Evolutionary conservation across 2,329 filamentous ascomycete genomes (phyloP).

Genomic region (Atkinsonella texensis): DNA sequence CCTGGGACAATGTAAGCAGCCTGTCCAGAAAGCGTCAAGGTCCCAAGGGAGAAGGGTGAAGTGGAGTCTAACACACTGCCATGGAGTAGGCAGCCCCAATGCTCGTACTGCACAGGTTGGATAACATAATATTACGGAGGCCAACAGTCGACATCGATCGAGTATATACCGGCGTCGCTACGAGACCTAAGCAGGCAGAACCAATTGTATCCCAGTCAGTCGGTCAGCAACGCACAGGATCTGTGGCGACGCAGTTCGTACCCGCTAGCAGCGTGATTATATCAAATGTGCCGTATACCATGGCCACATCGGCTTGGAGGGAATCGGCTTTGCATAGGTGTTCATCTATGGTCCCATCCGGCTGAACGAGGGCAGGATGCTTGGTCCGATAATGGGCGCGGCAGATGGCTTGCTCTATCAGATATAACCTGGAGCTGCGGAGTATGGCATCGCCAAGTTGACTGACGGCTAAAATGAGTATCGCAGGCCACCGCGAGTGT

Average conservation of each 20-base stretch:
- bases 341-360: not conserved
- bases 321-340: not conserved
- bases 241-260: not conserved
- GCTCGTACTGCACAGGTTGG: not conserved
- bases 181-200: not conserved
- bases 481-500: not conserved
- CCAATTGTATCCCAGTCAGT: no score
- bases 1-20: not conserved
- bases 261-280: not conserved
- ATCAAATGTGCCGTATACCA: not conserved
- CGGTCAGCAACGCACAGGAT: no score
- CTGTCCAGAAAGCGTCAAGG: not conserved
- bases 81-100: not conserved
- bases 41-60: no score
- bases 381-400: not conserved
- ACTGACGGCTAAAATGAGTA: not conserved
- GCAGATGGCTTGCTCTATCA: not conserved
- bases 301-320: not conserved
- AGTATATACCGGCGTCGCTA: not conserved
- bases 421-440: not conserved
- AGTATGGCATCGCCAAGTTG: not conserved
- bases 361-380: not conserved
- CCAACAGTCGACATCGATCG: not conserved
- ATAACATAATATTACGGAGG: not conserved
- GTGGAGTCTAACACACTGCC: not conserved